Evolutionary conservation across 164 flowering plant species (phyloP).

Genomic region (Buxus sempervirens): DNA sequence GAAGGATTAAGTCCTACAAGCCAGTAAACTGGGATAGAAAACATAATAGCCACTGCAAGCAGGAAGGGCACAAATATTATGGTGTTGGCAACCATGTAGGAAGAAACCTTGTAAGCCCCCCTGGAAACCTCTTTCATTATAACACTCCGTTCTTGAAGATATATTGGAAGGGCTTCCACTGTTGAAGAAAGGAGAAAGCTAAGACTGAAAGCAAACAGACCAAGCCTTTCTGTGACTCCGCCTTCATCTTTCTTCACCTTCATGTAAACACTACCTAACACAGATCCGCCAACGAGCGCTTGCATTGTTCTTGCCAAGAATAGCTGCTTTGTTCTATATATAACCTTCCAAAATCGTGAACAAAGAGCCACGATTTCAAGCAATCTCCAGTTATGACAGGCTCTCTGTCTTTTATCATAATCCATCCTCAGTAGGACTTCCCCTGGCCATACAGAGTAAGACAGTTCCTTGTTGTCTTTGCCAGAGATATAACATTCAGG

Average conservation of each 20-base stretch:
- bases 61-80: conserved; percentile 76
- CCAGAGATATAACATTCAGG: not conserved
- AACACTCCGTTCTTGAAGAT: conserved; percentile 78
- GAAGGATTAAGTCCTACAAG: conserved; percentile 86
- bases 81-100: conserved; percentile 91
- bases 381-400: conserved; percentile 16
- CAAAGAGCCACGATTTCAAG: conserved; percentile 57
- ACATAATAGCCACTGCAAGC: conserved; percentile 63
- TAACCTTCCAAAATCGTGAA: conserved; percentile 74
- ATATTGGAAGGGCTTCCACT: conserved; percentile 90
- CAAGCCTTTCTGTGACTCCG: conserved; percentile 74
- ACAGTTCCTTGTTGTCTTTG: conserved; percentile 11
- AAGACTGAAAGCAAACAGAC: conserved; percentile 88
- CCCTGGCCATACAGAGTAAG: conserved; percentile 27
- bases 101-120: conserved; percentile 73
- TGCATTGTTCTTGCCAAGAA: conserved; percentile 86
- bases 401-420: not conserved
- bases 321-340: conserved; percentile 85
- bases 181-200: conserved; percentile 93
- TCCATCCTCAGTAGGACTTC: conserved; percentile 3
- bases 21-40: conserved; percentile 81
- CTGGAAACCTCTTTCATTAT: conserved; percentile 87
- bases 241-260: conserved; percentile 55
- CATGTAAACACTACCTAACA: conserved; percentile 71
- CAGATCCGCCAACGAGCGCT: conserved; percentile 83